Conservation (phyloP, 345 rosid species). For the Brassica juncea region DNA sequence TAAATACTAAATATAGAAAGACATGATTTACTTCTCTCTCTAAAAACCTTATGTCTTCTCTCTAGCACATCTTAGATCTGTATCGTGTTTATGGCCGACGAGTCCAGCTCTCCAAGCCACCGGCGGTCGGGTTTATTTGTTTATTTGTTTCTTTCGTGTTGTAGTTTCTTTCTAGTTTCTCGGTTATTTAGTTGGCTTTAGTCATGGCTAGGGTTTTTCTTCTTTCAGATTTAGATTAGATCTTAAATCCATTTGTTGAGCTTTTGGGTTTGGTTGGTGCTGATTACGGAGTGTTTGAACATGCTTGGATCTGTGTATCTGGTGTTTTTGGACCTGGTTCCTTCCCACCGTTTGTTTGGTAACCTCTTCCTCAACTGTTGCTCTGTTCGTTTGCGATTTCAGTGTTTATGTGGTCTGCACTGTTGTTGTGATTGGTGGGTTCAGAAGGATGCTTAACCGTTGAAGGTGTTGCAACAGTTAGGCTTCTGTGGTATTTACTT, state of each 20-base stretch:
- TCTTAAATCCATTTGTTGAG: background rate
- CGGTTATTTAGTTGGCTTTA: background rate
- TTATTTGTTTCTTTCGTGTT: too few relatives aligned
- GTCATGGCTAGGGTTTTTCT: too few relatives aligned
- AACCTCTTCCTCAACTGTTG: background rate
- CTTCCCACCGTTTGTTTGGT: background rate
- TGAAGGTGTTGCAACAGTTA: background rate
- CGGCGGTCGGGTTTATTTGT: too few relatives aligned
- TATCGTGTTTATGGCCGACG: too few relatives aligned
- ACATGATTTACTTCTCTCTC: too few relatives aligned
- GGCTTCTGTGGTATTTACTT: background rate
- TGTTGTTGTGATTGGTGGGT: background rate
- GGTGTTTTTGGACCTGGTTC: background rate
- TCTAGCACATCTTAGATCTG: too few relatives aligned
- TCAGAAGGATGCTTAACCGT: background rate
- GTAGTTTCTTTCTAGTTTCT: background rate
- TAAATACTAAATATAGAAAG: too few relatives aligned
- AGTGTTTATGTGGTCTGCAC: background rate
- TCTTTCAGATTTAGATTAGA: too few relatives aligned
- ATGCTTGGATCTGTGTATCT: background rate
- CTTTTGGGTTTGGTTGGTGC: background rate
- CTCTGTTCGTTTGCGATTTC: background rate
- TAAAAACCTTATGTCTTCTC: too few relatives aligned
- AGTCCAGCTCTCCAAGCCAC: too few relatives aligned
- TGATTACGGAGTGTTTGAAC: background rate